phyloP scores from a whole-genome alignment of 257 asterid species.

The Nicotiana undulata region DNA sequence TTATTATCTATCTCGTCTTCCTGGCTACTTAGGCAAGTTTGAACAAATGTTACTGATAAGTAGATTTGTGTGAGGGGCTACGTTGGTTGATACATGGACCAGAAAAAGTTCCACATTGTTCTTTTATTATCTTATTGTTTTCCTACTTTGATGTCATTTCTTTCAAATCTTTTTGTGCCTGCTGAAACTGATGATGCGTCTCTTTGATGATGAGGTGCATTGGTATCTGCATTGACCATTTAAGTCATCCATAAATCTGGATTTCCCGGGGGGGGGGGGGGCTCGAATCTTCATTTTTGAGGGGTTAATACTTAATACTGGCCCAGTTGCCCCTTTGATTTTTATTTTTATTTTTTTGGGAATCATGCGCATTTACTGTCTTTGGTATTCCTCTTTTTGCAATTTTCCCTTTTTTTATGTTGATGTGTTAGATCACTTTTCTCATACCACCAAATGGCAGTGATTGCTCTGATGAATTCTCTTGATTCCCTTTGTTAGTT shows the following conservation, averaged over 20 bases:
- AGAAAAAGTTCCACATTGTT: not conserved
- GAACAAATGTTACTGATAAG: slow-evolving; percentile 1
- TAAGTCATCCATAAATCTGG: not conserved
- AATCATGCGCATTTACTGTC: not conserved
- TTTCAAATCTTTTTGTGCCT: not conserved
- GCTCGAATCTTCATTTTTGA: not conserved
- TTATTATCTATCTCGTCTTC: slow-evolving; percentile 93
- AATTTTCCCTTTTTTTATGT: not conserved
- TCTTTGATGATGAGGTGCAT: not conserved
- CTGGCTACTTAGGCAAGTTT: slow-evolving; percentile 81
- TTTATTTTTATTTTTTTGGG: not conserved
- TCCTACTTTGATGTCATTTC: not conserved
- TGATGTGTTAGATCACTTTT: not conserved
- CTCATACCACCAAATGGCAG: not conserved
- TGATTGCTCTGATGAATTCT: not conserved
- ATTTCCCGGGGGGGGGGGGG: not conserved
- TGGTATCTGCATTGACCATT: not conserved
- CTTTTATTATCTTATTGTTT: not conserved
- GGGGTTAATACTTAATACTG: not conserved
- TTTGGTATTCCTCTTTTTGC: not conserved
- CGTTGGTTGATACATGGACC: not conserved
- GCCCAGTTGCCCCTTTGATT: not conserved
- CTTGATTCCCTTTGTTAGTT: not conserved
- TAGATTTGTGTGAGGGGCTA: not conserved
- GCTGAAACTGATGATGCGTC: not conserved